phyloP scores from a whole-genome alignment of 768 basidiomycete genomes.

The Macrolepiota dolichaula region DNA sequence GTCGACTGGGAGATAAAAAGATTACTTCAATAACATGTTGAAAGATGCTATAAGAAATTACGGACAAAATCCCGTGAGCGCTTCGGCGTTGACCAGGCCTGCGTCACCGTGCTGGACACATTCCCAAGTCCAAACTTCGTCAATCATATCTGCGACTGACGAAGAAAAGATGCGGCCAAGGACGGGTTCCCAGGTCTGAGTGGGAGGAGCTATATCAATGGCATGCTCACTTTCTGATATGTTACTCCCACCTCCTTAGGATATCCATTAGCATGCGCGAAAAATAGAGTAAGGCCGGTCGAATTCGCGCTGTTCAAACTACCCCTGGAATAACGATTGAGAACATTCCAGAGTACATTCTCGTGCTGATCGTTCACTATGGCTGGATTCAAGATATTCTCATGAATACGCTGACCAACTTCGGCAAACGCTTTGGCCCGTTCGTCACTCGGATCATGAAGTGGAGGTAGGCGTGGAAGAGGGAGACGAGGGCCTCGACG shows the following conservation, averaged over 20 bases:
- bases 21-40: not conserved
- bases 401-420: constrained; percentile 15
- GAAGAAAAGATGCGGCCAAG: constrained; percentile 49
- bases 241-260: constrained; percentile 64
- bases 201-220: not conserved
- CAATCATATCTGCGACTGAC: constrained; percentile 35
- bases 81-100: constrained; percentile 70
- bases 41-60: not conserved
- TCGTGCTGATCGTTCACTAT: constrained; percentile 34
- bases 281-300: constrained; percentile 64
- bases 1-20: constrained; percentile 52
- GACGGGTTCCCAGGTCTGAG: constrained; percentile 77
- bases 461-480: constrained; percentile 27
- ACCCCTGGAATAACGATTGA: constrained; percentile 64
- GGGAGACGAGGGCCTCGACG: constrained; percentile 41
- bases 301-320: constrained; percentile 15
- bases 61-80: not conserved
- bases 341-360: constrained; percentile 49
- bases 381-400: constrained; percentile 24
- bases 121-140: constrained; percentile 82
- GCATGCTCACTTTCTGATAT: not conserved
- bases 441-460: constrained; percentile 32
- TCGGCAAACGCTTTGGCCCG: constrained; percentile 9
- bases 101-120: constrained; percentile 83
- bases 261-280: constrained; percentile 85